Conservation (phyloP, 2,329 filamentous ascomycete species). For the Daldinia eschscholtzii region DNA sequence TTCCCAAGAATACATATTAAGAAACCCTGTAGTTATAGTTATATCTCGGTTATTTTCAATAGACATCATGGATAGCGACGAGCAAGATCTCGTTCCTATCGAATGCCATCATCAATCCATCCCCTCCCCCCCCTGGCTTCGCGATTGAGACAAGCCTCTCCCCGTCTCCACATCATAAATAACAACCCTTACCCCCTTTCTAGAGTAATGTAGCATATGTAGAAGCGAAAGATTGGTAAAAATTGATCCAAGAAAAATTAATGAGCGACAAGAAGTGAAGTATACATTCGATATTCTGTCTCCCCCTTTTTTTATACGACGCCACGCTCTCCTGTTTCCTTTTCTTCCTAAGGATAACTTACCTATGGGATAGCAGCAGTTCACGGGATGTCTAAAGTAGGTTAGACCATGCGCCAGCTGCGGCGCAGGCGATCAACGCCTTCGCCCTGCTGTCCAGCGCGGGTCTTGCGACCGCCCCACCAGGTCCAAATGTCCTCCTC, state of each 20-base stretch:
- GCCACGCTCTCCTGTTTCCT: background rate
- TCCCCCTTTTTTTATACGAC: slow-evolving; percentile 32
- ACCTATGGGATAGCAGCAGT: background rate
- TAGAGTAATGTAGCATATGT: background rate
- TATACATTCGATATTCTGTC: slow-evolving; percentile 25
- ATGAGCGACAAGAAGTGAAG: slow-evolving; percentile 40
- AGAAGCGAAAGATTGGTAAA: slow-evolving; percentile 10
- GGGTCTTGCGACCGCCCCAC: slow-evolving; percentile 18
- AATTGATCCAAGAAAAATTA: slow-evolving; percentile 13
- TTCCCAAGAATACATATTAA: background rate
- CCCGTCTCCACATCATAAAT: slow-evolving; percentile 25
- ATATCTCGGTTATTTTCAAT: slow-evolving; percentile 14
- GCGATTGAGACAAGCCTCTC: slow-evolving; percentile 5
- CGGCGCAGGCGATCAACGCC: slow-evolving; percentile 24
- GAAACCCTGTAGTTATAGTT: background rate
- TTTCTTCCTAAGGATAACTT: background rate
- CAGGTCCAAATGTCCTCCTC: slow-evolving; percentile 17
- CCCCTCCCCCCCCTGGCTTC: background rate
- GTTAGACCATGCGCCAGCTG: slow-evolving; percentile 34
- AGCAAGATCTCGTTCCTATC: slow-evolving; percentile 27
- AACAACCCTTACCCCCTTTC: background rate
- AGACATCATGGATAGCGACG: slow-evolving; percentile 11
- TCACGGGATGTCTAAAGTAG: background rate
- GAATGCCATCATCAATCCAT: background rate
- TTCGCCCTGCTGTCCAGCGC: slow-evolving; percentile 4